Evolutionary conservation across 73 alveolate species (phyloP).

Genomic region (Strombidium stylifer): DNA sequence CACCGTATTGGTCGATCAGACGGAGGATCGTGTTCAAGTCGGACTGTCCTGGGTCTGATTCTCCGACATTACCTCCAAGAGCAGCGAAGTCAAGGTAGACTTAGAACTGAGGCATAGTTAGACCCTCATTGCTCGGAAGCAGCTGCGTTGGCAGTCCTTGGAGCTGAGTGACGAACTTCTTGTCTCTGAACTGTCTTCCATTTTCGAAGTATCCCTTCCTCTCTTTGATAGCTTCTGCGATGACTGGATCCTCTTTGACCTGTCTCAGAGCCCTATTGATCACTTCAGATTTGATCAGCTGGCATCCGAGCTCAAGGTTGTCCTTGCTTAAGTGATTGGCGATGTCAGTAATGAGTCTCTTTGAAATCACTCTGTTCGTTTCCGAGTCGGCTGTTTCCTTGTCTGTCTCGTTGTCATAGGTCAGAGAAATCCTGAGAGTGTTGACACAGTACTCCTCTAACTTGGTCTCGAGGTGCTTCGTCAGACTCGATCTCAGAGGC

Average conservation of each 20-base stretch:
- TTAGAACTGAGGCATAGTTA: conserved; percentile 74
- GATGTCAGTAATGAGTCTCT: conserved; percentile 51
- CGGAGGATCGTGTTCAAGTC: too few relatives aligned
- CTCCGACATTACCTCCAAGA: conserved; percentile 7
- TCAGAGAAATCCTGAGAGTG: background rate
- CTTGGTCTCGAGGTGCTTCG: conserved; percentile 46
- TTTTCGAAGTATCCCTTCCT: conserved; percentile 67
- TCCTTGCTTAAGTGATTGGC: conserved; percentile 67
- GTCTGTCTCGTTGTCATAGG: background rate
- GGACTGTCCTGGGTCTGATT: too few relatives aligned
- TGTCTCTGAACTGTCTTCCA: conserved; percentile 60
- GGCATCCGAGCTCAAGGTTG: conserved; percentile 92
- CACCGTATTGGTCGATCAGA: background rate
- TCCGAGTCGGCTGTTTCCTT: background rate
- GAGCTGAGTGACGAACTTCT: conserved; percentile 45
- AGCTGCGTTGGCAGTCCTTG: conserved; percentile 83
- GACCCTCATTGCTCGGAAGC: conserved; percentile 83
- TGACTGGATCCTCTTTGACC: conserved; percentile 82
- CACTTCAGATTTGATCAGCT: conserved; percentile 82
- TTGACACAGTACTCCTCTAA: background rate
- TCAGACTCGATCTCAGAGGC: conserved; percentile 86
- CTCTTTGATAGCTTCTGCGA: conserved; percentile 79
- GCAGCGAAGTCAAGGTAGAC: conserved; percentile 73
- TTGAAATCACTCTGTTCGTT: conserved; percentile 32
- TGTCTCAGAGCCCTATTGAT: conserved; percentile 90